Conservation (phyloP, 768 basidiomycete species). For the Podaxis sp. region DNA sequence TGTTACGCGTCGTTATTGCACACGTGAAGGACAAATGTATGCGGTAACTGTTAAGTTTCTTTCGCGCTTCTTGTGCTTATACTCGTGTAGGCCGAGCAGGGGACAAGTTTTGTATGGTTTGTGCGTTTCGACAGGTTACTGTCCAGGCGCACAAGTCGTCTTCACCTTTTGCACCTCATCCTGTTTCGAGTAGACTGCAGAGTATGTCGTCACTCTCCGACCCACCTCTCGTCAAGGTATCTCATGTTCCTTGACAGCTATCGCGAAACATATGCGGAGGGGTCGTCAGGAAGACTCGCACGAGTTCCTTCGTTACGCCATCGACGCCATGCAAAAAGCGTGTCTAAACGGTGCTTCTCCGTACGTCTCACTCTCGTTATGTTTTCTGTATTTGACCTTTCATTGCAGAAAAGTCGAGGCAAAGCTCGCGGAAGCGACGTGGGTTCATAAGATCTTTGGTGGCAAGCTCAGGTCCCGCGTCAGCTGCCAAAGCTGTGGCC, state of each 20-base stretch:
- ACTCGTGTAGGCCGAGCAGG: conserved; percentile 33
- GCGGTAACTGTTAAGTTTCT: conserved; percentile 29
- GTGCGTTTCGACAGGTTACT: conserved; percentile 62
- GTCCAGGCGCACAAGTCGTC: conserved; percentile 47
- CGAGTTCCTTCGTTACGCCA: conserved; percentile 92
- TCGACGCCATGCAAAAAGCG: conserved; percentile 88
- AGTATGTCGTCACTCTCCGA: conserved; percentile 40
- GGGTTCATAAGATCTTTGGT: conserved; percentile 94
- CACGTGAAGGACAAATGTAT: conserved; percentile 63
- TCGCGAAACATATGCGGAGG: conserved; percentile 87
- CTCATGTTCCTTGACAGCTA: conserved; percentile 47
- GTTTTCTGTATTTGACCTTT: conserved; percentile 7
- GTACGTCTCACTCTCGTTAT: conserved; percentile 42
- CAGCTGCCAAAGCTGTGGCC: conserved; percentile 73
- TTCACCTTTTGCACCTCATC: conserved; percentile 58
- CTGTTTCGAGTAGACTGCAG: conserved; percentile 68
- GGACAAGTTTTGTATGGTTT: conserved; percentile 80
- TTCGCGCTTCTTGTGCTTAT: neutral
- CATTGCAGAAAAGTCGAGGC: conserved; percentile 63
- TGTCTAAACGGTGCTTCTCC: conserved; percentile 70
- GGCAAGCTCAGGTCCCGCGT: conserved; percentile 91
- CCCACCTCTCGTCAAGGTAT: neutral
- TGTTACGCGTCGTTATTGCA: conserved; percentile 58
- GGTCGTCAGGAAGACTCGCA: conserved; percentile 98
- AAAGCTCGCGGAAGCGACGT: conserved; percentile 80